These are phyloP conservation scores for Tilletia walkeri DNA, from an alignment of 1,284 basidiomycete genomes.

Conservation along the genomic window DNA sequence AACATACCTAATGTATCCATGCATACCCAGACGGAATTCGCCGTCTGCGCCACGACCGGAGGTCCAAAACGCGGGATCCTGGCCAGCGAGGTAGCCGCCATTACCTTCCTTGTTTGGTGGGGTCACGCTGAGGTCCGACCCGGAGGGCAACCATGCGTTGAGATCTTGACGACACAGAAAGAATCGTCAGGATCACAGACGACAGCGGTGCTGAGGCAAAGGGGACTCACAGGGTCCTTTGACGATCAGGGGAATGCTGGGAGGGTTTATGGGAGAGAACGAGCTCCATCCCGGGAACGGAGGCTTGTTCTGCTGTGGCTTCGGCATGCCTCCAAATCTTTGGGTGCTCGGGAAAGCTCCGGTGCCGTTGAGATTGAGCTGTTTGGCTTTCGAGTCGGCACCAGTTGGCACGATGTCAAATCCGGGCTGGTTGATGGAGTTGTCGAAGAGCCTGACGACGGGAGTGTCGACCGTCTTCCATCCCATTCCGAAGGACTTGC, in stretches of 20 bases:
- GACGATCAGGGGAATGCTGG: slow-evolving; percentile 47
- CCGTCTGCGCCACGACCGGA: slow-evolving; percentile 49
- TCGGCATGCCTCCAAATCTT: not conserved
- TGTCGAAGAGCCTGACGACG: slow-evolving; percentile 11
- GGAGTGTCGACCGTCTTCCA: not conserved
- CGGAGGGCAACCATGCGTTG: slow-evolving; percentile 46
- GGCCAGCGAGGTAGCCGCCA: slow-evolving; percentile 45
- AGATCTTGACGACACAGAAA: slow-evolving; percentile 27
- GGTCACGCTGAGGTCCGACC: slow-evolving; percentile 30
- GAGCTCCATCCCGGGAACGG: slow-evolving; percentile 25
- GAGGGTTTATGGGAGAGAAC: slow-evolving; percentile 47
- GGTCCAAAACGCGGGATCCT: slow-evolving; percentile 48
- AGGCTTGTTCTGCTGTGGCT: not conserved
- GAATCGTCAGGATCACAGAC: not conserved
- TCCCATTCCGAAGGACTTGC: not conserved
- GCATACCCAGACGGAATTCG: slow-evolving; percentile 45
- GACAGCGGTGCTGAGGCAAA: not conserved
- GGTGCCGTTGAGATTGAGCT: not conserved
- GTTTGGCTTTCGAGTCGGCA: not conserved
- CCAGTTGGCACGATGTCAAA: slow-evolving; percentile 6
- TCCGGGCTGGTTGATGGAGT: slow-evolving; percentile 15
- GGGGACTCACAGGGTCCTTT: slow-evolving; percentile 35
- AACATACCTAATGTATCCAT: slow-evolving; percentile 35
- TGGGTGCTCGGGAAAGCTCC: not conserved
- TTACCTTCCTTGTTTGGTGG: slow-evolving; percentile 49